A percentile compares a stretch with the other conserved stretches of the same genome.
Evolutionary conservation across 140 eudicot species (phyloP).

Genomic region (Ambrosia hybrid): DNA sequence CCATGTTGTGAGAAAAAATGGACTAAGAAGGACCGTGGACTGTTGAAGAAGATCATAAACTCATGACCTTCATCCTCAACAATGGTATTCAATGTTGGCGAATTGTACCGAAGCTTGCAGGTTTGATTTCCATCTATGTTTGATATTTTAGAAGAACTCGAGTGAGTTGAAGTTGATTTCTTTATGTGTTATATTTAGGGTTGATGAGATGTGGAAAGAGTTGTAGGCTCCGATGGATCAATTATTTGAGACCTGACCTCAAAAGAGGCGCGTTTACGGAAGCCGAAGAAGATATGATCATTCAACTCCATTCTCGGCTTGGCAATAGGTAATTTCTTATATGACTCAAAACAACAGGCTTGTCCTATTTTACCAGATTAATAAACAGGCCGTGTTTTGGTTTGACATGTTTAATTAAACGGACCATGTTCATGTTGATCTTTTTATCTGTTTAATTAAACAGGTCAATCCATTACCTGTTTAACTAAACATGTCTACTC

Average conservation of each 20-base stretch:
- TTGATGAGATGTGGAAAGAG: conserved; percentile 77
- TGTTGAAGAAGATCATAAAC: conserved; percentile 70
- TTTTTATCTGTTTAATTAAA: too few relatives aligned
- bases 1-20: conserved; percentile 73
- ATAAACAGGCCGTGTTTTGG: background rate
- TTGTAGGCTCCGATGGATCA: conserved; percentile 64
- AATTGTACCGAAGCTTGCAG: conserved; percentile 75
- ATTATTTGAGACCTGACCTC: conserved; percentile 61
- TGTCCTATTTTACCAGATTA: background rate
- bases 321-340: conserved; percentile 58
- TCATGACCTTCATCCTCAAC: conserved; percentile 67
- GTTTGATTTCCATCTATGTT: conserved; percentile 23
- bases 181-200: conserved; percentile 33
- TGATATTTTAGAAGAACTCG: background rate
- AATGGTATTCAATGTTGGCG: conserved; percentile 81
- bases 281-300: conserved; percentile 71
- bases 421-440: too few relatives aligned
- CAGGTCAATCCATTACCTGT: background rate
- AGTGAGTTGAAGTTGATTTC: background rate
- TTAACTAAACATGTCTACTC: too few relatives aligned
- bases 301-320: conserved; percentile 69
- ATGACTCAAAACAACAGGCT: too few relatives aligned
- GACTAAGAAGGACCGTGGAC: conserved; percentile 85
- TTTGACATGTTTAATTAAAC: background rate
- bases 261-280: conserved; percentile 73